Percentiles rank a stretch among this genome's conserved stretches.
Evolutionary conservation across 768 basidiomycete genomes (phyloP).

Genomic region (Saitozyma sp.): DNA sequence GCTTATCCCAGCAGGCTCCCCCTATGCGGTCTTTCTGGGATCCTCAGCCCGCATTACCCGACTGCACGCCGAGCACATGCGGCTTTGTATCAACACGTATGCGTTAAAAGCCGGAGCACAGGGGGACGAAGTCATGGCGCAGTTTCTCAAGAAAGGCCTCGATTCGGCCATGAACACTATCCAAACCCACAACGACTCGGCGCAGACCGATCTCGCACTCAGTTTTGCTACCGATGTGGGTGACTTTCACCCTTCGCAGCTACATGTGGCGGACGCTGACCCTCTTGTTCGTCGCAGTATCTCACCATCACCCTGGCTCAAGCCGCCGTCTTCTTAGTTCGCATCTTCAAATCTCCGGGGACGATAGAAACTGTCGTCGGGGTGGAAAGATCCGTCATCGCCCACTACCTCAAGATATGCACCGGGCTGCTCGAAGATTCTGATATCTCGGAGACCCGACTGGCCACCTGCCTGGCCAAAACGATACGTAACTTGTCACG

Average conservation of each 20-base stretch:
- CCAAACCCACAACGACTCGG: slow-evolving; percentile 37
- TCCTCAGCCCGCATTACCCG: slow-evolving; percentile 29
- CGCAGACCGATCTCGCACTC: slow-evolving; percentile 38
- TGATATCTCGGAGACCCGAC: slow-evolving; percentile 33
- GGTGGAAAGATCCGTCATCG: slow-evolving; percentile 31
- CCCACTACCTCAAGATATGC: slow-evolving; percentile 38
- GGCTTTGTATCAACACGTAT: slow-evolving; percentile 42
- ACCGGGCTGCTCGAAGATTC: slow-evolving; percentile 27
- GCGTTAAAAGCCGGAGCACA: slow-evolving; percentile 33
- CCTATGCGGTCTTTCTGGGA: slow-evolving; percentile 33
- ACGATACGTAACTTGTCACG: slow-evolving; percentile 32
- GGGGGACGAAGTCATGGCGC: slow-evolving; percentile 21
- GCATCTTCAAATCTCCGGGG: slow-evolving; percentile 23
- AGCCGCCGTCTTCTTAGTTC: slow-evolving; percentile 25
- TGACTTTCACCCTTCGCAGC: too few species aligned
- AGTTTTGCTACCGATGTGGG: slow-evolving; percentile 43
- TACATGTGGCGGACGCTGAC: not conserved
- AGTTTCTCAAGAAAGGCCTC: slow-evolving; percentile 33
- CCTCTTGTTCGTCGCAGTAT: slow-evolving; percentile 11
- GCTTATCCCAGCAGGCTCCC: slow-evolving; percentile 35
- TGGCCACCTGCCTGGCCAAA: slow-evolving; percentile 37
- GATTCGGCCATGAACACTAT: slow-evolving; percentile 37
- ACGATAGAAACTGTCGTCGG: slow-evolving; percentile 11
- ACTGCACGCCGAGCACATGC: slow-evolving; percentile 39
- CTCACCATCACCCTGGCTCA: slow-evolving; percentile 29